Percentiles rank a stretch among this genome's conserved stretches.
Evolutionary conservation across 768 basidiomycete genomes (phyloP).

Genomic region (Heimioporus sp.): DNA sequence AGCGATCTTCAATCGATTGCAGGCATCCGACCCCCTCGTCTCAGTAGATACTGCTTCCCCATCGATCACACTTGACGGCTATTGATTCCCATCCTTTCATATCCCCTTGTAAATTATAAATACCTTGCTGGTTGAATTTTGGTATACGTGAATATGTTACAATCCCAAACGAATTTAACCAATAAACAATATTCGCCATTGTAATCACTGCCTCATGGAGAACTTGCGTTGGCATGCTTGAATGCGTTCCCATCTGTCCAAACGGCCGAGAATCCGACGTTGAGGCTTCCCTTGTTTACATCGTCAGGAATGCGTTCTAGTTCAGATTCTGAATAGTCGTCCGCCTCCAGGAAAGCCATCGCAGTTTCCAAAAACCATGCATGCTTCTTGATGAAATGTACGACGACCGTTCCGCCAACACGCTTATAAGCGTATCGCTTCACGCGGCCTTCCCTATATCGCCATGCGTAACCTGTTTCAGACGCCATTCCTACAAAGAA

Average conservation of each 20-base stretch:
- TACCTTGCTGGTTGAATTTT: no score
- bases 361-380: constrained; percentile 97
- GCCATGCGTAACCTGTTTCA: constrained; percentile 67
- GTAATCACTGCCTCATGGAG: background rate
- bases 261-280: constrained; percentile 23
- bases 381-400: constrained; percentile 97
- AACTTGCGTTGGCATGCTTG: constrained; percentile 12
- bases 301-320: constrained; percentile 13
- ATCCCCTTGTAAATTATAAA: background rate
- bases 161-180: constrained; percentile 11
- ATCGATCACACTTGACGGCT: constrained; percentile 26
- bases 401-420: constrained; percentile 90
- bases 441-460: constrained; percentile 64
- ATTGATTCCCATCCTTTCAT: constrained; percentile 1
- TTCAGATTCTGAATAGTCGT: constrained; percentile 57
- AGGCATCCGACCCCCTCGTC: constrained; percentile 32
- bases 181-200: constrained; percentile 18
- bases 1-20: constrained; percentile 49
- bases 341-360: constrained; percentile 79
- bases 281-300: constrained; percentile 10
- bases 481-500: constrained; percentile 48
- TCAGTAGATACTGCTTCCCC: constrained; percentile 25
- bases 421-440: constrained; percentile 64
- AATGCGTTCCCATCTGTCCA: constrained; percentile 30
- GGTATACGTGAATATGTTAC: constrained; percentile 3